Base-by-base conservation (phyloP, 208 protist genomes). In the Crithidia acanthocephali region DNA sequence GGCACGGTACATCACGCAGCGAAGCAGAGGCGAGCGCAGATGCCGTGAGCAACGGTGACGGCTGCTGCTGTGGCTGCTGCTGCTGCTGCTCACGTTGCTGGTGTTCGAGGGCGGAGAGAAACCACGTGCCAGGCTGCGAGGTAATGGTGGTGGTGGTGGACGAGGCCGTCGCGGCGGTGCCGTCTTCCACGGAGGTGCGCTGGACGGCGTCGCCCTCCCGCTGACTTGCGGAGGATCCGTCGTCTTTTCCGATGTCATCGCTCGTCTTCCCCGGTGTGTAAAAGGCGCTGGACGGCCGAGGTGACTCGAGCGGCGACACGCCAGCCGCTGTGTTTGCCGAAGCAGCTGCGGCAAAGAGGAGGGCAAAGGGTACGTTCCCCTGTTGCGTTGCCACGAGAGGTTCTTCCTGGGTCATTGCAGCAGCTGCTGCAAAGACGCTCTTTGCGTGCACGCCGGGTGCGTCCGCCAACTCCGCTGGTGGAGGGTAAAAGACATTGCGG, bases 401-500 rank as follows among this genome's bases (percentile, higher is more conserved):
- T n/a, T 48, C 44, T 9, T 13, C 44, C 13, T n/a, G n/a, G n/a
- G n/a, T n/a, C n/a, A n/a, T n/a, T n/a, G 9, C 18, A n/a, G 44
- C 6, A 22, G 16, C 44, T 9, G 44, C 16, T 9, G 44, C 44
- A 11, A 40, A 13, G 35, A 13, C 18, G 44, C 18, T 15, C 6
- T 48, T n/a, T 13, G 44, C 18, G 16, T n/a, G 9, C 44, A 6
- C 16, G 44, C 13, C 18, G 44, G 44, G 44, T 48, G 55, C 42
- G 16, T 42, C 33, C 5, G 63, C 47, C 63, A 58, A 27, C 48
- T 76, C 71, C 10, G 71, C 53, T 0, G 72, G 47, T 18, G 59
- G 65, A 0, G 72, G 66, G 20, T 78, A 78, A 48, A 71, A 78
- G 15, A 78, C 72, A 6, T 37, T 35, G 23, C 72, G 72, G 5